These are phyloP conservation scores for Candida insectorum DNA, from an alignment of 805 yeast species.

Conservation along the genomic window DNA sequence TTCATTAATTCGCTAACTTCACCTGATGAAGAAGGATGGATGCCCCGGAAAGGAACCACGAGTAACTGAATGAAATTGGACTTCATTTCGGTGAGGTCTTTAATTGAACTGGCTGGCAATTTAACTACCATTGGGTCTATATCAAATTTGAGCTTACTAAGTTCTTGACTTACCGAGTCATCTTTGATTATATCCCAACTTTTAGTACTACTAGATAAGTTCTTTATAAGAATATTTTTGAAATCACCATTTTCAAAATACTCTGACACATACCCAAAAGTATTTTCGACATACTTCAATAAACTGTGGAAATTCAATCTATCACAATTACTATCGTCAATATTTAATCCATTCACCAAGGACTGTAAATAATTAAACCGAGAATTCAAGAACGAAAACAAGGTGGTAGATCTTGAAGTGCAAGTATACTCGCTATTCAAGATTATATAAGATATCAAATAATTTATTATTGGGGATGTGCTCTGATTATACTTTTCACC, in stretches of 20 bases:
- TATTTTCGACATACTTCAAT: slow-evolving; percentile 32
- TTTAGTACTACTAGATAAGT: slow-evolving; percentile 12
- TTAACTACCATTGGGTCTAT: slow-evolving; percentile 5
- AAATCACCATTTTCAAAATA: slow-evolving; percentile 17
- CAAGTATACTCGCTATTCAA: slow-evolving; percentile 15
- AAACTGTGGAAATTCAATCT: slow-evolving; percentile 24
- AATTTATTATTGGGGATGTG: slow-evolving; percentile 27
- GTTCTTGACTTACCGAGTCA: background rate
- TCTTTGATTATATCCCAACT: slow-evolving; percentile 19
- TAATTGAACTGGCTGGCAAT: slow-evolving; percentile 5
- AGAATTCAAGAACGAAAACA: slow-evolving; percentile 20
- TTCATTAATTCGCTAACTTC: background rate
- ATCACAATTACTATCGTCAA: slow-evolving; percentile 2
- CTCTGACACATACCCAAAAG: slow-evolving; percentile 22
- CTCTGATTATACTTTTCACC: slow-evolving; percentile 10
- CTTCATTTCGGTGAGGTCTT: slow-evolving; percentile 8
- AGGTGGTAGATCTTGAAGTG: slow-evolving; percentile 16
- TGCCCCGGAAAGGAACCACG: background rate
- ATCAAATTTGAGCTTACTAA: slow-evolving; percentile 1
- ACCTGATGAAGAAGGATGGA: background rate
- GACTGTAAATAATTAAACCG: slow-evolving; percentile 19
- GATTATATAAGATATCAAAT: slow-evolving; percentile 28
- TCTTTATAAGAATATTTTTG: slow-evolving; percentile 6
- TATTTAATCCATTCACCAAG: background rate
- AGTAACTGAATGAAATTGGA: slow-evolving; percentile 3